Percentiles rank a stretch among this genome's conserved stretches.
These are phyloP conservation scores for Eucommia ulmoides DNA, from an alignment of 257 asterid genomes.

Conservation along the genomic window DNA sequence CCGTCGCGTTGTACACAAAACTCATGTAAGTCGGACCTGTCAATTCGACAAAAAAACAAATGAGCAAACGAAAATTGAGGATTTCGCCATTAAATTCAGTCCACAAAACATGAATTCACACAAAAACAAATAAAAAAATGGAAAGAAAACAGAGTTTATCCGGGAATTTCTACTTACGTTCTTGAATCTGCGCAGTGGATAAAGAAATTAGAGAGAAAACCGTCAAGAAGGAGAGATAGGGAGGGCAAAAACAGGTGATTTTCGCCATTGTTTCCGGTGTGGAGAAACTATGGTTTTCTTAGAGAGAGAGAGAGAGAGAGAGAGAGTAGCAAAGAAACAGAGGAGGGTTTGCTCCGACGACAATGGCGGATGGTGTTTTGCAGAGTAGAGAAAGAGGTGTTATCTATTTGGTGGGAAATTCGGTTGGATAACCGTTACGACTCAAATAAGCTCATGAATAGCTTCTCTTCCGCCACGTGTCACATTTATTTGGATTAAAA, in stretches of 20 bases:
- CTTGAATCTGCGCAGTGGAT: slow-evolving; percentile 30
- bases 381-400: slow-evolving; percentile 22
- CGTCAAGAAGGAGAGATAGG: slow-evolving; percentile 16
- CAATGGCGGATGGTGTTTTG: no score
- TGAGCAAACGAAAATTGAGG: not conserved
- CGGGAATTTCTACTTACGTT: no score
- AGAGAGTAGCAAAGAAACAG: no score
- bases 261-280: slow-evolving; percentile 22
- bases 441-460: no score
- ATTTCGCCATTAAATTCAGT: no score
- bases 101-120: no score
- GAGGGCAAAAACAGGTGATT: slow-evolving; percentile 5
- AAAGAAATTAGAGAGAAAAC: slow-evolving; percentile 20
- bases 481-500: no score
- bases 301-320: not conserved
- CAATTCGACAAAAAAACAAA: not conserved
- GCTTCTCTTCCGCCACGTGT: no score
- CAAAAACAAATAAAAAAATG: no score
- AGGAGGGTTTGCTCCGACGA: no score
- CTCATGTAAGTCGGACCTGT: slow-evolving; percentile 53
- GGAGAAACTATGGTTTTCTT: not conserved
- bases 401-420: slow-evolving; percentile 58
- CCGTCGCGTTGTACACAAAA: slow-evolving; percentile 50
- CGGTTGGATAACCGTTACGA: slow-evolving; percentile 16
- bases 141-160: no score